Evolutionary conservation across 202 grass and related monocot species (phyloP).

Genomic region (Zoysia matrella): DNA sequence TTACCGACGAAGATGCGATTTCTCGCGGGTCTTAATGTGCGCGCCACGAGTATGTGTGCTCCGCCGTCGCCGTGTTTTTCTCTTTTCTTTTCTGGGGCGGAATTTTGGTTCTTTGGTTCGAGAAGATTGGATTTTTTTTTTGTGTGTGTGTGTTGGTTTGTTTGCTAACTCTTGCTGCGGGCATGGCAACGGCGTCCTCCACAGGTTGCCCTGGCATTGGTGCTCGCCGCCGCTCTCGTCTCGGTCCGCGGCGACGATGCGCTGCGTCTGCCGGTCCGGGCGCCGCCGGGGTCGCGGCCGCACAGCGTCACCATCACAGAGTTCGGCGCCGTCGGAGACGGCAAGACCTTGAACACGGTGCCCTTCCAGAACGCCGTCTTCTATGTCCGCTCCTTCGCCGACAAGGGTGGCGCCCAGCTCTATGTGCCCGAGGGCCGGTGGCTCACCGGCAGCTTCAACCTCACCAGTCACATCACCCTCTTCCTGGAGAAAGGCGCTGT

Average conservation of each 20-base stretch:
- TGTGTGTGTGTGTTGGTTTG: background rate
- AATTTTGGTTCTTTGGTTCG: constrained; percentile 30
- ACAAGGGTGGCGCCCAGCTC: constrained; percentile 94
- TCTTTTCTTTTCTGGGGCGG: background rate
- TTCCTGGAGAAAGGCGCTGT: constrained; percentile 80
- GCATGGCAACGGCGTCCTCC: constrained; percentile 50
- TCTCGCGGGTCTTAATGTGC: constrained; percentile 14
- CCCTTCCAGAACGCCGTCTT: constrained; percentile 97
- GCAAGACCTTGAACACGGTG: constrained; percentile 77
- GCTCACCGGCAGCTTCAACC: constrained; percentile 98
- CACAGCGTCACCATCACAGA: constrained; percentile 98
- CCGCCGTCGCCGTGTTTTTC: background rate
- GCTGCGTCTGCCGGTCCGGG: constrained; percentile 39
- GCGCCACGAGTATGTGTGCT: background rate
- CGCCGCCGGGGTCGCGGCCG: constrained; percentile 50
- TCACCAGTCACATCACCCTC: constrained; percentile 86
- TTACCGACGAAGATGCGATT: constrained; percentile 35
- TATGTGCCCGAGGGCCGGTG: constrained; percentile 91
- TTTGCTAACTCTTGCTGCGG: constrained; percentile 41
- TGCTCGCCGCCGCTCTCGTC: constrained; percentile 24
- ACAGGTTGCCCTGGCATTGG: constrained; percentile 52
- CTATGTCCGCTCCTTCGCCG: constrained; percentile 84
- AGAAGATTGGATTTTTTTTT: background rate
- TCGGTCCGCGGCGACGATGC: constrained; percentile 9
- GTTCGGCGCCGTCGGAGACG: constrained; percentile 93